These are phyloP conservation scores for Rosa persica DNA, from an alignment of 306 rosid genomes.

Conservation along the genomic window DNA sequence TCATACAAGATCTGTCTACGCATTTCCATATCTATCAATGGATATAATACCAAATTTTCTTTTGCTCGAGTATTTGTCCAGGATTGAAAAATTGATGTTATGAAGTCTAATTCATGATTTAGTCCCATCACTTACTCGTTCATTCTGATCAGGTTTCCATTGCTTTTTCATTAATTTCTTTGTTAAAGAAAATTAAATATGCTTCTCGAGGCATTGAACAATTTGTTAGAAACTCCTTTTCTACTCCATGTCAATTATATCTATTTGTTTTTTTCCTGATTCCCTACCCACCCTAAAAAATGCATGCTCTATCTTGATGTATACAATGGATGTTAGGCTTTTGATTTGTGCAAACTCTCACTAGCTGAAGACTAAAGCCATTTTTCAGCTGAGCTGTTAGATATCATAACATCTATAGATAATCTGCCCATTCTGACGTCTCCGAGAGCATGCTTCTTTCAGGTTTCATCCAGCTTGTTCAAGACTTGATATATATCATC, in stretches of 20 bases:
- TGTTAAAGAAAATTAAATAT: neutral
- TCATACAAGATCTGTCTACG: neutral
- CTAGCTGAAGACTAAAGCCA: neutral
- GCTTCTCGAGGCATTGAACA: neutral
- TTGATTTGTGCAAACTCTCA: neutral
- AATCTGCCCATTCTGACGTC: neutral
- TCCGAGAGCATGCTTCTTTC: slow-evolving; percentile 25
- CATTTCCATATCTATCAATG: neutral
- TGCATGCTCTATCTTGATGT: neutral
- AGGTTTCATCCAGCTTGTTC: slow-evolving; percentile 77
- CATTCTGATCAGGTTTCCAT: neutral
- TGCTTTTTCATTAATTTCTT: neutral
- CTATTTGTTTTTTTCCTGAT: neutral
- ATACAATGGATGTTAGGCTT: neutral
- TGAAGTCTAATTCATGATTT: neutral
- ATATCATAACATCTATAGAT: neutral
- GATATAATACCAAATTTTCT: neutral
- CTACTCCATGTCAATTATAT: neutral
- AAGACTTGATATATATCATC: slow-evolving; percentile 35
- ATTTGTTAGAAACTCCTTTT: neutral
- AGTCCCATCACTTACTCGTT: neutral
- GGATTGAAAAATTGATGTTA: neutral
- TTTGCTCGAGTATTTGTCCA: neutral
- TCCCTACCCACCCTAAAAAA: neutral
- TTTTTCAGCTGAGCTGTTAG: neutral